These are phyloP conservation scores for Claviceps quebecensis DNA, from an alignment of 2,329 filamentous ascomycete species.

Conservation along the genomic window DNA sequence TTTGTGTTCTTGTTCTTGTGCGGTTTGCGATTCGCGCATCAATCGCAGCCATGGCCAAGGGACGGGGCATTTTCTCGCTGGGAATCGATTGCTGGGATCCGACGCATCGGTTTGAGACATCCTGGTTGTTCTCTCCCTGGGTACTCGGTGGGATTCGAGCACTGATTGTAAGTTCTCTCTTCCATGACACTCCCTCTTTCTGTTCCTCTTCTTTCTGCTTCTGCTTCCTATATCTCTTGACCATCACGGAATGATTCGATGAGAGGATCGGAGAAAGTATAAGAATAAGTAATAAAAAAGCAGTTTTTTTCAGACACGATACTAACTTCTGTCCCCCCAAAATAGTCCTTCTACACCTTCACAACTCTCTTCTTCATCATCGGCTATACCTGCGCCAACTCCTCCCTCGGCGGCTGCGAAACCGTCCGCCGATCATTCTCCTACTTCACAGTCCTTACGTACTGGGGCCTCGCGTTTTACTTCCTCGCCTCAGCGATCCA, in stretches of 20 bases:
- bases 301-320: not conserved
- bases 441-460: slow-evolving; percentile 72
- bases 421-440: slow-evolving; percentile 48
- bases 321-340: not conserved
- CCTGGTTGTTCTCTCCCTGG: slow-evolving; percentile 61
- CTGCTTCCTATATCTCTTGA: not conserved
- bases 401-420: slow-evolving; percentile 26
- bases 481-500: slow-evolving; percentile 53
- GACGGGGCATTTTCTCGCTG: slow-evolving; percentile 21
- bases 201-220: not conserved
- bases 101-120: slow-evolving; percentile 60
- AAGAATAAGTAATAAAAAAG: not conserved
- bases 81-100: slow-evolving; percentile 34
- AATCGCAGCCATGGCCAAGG: not conserved
- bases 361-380: slow-evolving; percentile 55
- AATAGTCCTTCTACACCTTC: slow-evolving; percentile 53
- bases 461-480: slow-evolving; percentile 75
- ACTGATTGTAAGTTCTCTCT: slow-evolving; percentile 30
- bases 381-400: slow-evolving; percentile 46
- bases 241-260: not conserved
- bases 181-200: not conserved
- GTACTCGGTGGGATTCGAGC: slow-evolving; percentile 45
- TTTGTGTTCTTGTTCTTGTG: too few species aligned
- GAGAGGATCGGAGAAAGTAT: not conserved
- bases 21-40: not conserved